Conservation (phyloP, 2,329 filamentous ascomycete species). For the Elsinoe necatrix region DNA sequence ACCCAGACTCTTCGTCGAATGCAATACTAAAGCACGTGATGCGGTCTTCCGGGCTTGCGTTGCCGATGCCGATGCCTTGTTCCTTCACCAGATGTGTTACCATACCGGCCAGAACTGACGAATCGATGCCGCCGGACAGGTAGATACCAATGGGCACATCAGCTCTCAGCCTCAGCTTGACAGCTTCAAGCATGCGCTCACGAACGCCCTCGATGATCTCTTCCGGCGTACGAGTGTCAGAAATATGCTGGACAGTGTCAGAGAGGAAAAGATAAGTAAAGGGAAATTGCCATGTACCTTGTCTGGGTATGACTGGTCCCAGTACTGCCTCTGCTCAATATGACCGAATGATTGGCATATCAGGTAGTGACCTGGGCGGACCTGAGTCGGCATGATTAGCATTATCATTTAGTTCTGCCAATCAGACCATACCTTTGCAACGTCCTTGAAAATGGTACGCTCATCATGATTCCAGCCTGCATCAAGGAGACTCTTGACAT, state of each 20-base stretch:
- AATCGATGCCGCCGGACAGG: constrained; percentile 51
- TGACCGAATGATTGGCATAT: constrained; percentile 33
- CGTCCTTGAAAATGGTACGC: constrained; percentile 44
- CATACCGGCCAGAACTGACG: constrained; percentile 50
- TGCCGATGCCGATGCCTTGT: constrained; percentile 41
- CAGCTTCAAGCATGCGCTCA: constrained; percentile 42
- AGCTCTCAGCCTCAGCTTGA: constrained; percentile 46
- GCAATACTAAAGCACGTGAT: constrained; percentile 46
- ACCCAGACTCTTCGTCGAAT: constrained; percentile 42
- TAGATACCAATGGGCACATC: constrained; percentile 53
- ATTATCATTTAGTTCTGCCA: no score
- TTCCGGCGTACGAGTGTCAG: constrained; percentile 39
- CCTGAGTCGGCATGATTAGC: no score
- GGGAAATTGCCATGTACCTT: constrained; percentile 34
- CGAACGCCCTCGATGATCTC: constrained; percentile 46
- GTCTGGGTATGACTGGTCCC: constrained; percentile 46
- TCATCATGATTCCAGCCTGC: constrained; percentile 38
- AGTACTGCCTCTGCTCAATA: constrained; percentile 40
- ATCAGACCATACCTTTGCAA: constrained; percentile 31
- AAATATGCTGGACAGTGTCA: constrained; percentile 20
- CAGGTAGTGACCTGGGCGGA: constrained; percentile 39
- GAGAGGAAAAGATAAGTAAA: background rate
- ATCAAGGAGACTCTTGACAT: constrained; percentile 40
- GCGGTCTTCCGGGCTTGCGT: constrained; percentile 31
- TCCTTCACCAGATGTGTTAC: constrained; percentile 44